A percentile compares a stretch with the other conserved stretches of the same genome.
Conservation (phyloP, 139 green algal genomes). For the Astrephomene gubernaculifera region DNA sequence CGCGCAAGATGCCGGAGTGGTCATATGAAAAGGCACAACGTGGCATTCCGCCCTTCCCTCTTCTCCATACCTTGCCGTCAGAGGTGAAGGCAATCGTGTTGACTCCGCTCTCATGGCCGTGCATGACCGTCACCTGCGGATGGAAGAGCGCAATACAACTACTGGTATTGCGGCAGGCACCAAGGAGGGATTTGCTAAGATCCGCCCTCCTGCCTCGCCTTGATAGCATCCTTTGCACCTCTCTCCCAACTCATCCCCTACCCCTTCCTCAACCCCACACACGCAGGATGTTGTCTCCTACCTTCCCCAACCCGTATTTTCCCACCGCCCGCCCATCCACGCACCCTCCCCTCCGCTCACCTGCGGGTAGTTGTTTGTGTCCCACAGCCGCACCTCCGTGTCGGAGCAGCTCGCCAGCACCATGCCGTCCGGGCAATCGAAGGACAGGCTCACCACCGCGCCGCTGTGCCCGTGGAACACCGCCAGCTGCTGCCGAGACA, state of each 20-base stretch:
- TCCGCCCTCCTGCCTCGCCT: too few relatives aligned
- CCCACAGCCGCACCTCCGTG: constrained; percentile 32
- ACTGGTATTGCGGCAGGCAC: too few relatives aligned
- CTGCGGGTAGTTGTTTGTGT: constrained; percentile 40
- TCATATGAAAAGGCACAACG: too few relatives aligned
- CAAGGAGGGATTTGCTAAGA: not conserved
- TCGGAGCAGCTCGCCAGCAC: constrained; percentile 30
- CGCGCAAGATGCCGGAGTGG: too few relatives aligned
- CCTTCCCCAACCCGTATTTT: too few relatives aligned
- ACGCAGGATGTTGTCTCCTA: too few relatives aligned
- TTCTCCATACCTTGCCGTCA: constrained; percentile 11
- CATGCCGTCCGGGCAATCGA: constrained; percentile 23
- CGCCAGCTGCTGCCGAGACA: constrained; percentile 27
- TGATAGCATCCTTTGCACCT: too few relatives aligned
- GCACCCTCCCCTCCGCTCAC: not conserved
- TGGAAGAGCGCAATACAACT: not conserved
- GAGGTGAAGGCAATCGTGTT: constrained; percentile 20
- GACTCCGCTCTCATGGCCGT: constrained; percentile 29
- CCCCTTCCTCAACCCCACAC: not conserved
- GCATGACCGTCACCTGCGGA: constrained; percentile 30
- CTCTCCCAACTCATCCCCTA: too few relatives aligned
- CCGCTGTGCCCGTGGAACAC: constrained; percentile 35
- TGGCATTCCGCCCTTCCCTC: too few relatives aligned
- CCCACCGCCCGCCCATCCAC: too few relatives aligned
- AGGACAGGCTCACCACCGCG: not conserved